Conservation (phyloP, 164 flowering plant species). For the Aristolochia contorta region DNA sequence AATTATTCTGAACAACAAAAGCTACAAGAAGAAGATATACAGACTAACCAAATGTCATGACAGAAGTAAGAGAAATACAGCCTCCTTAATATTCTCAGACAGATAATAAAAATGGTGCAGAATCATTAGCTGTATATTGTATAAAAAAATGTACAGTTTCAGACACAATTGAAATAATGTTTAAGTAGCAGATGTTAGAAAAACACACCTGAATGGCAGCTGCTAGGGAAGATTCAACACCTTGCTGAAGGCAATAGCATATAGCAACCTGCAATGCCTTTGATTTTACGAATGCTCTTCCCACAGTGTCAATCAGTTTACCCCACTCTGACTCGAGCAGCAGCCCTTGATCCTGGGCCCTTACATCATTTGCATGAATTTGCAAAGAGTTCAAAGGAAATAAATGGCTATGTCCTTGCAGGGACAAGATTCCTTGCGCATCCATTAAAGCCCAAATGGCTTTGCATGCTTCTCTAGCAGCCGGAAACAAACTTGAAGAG, state of each 20-base stretch:
- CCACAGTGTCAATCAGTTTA: slow-evolving; percentile 45
- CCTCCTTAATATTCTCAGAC: too few species aligned
- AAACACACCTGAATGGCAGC: slow-evolving; percentile 60
- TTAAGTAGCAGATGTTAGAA: background rate
- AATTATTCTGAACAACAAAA: too few species aligned
- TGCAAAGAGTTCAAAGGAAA: slow-evolving; percentile 55
- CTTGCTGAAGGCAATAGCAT: slow-evolving; percentile 66
- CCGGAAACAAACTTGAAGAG: slow-evolving; percentile 59
- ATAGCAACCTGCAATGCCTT: slow-evolving; percentile 74
- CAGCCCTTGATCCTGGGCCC: slow-evolving; percentile 28
- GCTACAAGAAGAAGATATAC: too few species aligned
- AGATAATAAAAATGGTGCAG: too few species aligned
- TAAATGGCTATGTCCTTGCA: slow-evolving; percentile 26
- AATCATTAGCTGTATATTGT: too few species aligned
- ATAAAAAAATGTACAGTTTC: too few species aligned
- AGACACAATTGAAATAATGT: too few species aligned
- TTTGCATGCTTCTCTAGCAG: slow-evolving; percentile 78
- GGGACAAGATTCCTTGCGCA: slow-evolving; percentile 45
- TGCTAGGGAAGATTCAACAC: slow-evolving; percentile 44
- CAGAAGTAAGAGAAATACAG: too few species aligned
- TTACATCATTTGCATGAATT: slow-evolving; percentile 42
- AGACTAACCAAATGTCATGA: too few species aligned
- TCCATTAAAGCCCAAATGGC: slow-evolving; percentile 78
- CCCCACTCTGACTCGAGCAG: slow-evolving; percentile 35
- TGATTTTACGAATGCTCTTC: slow-evolving; percentile 52